Conservation (phyloP, 2,329 filamentous ascomycete species). For the Raffaelea ambrosiae region DNA sequence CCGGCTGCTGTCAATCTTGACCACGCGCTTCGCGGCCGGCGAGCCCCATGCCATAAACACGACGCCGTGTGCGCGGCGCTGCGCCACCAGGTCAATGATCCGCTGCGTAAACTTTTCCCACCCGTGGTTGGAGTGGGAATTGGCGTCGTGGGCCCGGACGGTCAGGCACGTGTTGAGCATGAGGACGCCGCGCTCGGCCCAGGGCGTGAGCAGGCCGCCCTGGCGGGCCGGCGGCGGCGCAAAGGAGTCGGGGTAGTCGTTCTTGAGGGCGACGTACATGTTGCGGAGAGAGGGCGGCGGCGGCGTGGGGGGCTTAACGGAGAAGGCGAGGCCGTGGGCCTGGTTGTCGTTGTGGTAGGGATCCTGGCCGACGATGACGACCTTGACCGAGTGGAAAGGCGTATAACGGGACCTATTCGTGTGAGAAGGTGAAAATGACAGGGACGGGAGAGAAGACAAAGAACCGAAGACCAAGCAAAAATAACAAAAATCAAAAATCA, state of each 20-base stretch:
- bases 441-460: neutral
- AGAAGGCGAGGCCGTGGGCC: conserved; percentile 94
- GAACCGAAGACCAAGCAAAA: neutral
- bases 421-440: neutral
- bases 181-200: conserved; percentile 88
- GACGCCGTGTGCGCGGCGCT: conserved; percentile 68
- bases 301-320: conserved; percentile 77
- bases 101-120: conserved; percentile 93
- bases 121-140: conserved; percentile 74
- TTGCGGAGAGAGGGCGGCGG: conserved; percentile 88
- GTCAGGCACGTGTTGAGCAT: conserved; percentile 94
- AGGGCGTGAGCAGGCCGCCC: conserved; percentile 77
- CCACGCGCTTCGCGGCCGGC: conserved; percentile 72
- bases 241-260: conserved; percentile 76
- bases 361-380: conserved; percentile 91
- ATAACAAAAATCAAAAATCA: neutral
- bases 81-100: conserved; percentile 79
- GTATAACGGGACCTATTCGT: conserved; percentile 78
- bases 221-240: conserved; percentile 68
- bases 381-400: conserved; percentile 79
- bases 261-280: conserved; percentile 82
- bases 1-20: conserved; percentile 59
- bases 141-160: conserved; percentile 80
- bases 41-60: conserved; percentile 94
- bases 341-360: conserved; percentile 95